Evolutionary conservation across 257 asterid genomes (phyloP).

Genomic region (Nicotiana obtusifolia): DNA sequence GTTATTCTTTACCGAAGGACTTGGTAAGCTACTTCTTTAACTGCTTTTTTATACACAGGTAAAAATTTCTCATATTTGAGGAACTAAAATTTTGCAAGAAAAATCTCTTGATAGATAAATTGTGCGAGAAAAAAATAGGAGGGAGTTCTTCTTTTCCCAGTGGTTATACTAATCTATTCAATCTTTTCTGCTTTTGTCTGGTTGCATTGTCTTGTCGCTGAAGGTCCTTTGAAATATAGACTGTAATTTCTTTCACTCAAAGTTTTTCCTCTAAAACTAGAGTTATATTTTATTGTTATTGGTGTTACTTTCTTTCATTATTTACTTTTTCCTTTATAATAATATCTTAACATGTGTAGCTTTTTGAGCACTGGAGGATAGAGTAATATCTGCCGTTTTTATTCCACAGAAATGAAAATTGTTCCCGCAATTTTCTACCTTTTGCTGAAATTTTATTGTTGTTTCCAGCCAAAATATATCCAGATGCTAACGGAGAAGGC

Average conservation of each 20-base stretch:
- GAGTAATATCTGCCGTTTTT: not conserved
- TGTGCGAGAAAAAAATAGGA: not conserved
- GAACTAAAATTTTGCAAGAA: not conserved
- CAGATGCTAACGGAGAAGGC: constrained; percentile 58
- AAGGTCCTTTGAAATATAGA: not conserved
- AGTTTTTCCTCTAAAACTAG: not conserved
- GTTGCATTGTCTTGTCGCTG: not conserved
- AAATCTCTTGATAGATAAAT: too few species aligned
- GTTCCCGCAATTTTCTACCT: not conserved
- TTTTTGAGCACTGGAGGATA: not conserved
- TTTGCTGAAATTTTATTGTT: not conserved
- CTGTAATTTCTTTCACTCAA: not conserved
- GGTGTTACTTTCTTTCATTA: not conserved
- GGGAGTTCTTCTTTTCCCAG: not conserved
- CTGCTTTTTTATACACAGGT: not conserved
- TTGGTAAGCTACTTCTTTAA: not conserved
- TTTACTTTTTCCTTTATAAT: not conserved
- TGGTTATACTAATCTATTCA: not conserved
- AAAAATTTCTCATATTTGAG: not conserved
- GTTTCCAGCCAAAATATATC: constrained; percentile 78
- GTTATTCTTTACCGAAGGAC: not conserved
- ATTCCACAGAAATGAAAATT: not conserved
- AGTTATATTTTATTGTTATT: not conserved
- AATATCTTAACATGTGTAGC: not conserved
- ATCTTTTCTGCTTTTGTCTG: not conserved